Evolutionary conservation across 2,329 filamentous ascomycete genomes (phyloP).

Genomic region (Zymoseptoria crescenta): DNA sequence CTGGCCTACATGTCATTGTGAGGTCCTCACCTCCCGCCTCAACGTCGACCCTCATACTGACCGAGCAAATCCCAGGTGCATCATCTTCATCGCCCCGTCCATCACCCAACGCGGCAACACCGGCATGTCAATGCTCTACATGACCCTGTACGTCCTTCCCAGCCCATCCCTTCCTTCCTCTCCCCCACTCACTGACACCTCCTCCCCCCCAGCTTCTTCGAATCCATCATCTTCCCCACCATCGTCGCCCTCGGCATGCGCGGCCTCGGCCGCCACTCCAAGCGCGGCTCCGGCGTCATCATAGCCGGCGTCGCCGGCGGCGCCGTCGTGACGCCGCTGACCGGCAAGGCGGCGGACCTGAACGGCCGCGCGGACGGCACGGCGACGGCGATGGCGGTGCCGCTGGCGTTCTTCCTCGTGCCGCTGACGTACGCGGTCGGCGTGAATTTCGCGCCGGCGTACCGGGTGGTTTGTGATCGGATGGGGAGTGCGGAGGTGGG

Average conservation of each 20-base stretch:
- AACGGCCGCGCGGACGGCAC: conserved; percentile 1
- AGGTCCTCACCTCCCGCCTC: background rate
- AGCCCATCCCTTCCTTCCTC: background rate
- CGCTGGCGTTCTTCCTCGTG: conserved; percentile 43
- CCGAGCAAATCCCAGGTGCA: conserved; percentile 22
- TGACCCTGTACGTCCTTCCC: conserved; percentile 25
- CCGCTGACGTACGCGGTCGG: conserved; percentile 40
- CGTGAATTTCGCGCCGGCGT: conserved; percentile 59
- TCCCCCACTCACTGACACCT: background rate
- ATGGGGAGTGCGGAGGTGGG: conserved; percentile 42
- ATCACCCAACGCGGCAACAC: conserved; percentile 46
- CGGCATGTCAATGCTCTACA: conserved; percentile 52
- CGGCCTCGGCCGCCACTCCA: conserved; percentile 67
- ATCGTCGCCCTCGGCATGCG: conserved; percentile 73
- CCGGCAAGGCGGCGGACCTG: conserved; percentile 58
- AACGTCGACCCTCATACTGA: background rate
- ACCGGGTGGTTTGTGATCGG: conserved; percentile 55
- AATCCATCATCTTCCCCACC: conserved; percentile 74
- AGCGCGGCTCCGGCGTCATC: conserved; percentile 67
- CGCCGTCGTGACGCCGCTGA: conserved; percentile 58
- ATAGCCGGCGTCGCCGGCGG: conserved; percentile 65
- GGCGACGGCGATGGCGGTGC: conserved; percentile 14
- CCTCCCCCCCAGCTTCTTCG: conserved; percentile 53
- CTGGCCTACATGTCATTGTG: conserved; percentile 54
- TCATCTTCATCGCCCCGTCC: conserved; percentile 50